Evolutionary conservation across 2,329 filamentous ascomycete species (phyloP).

Genomic region (Monilinia fructigena): DNA sequence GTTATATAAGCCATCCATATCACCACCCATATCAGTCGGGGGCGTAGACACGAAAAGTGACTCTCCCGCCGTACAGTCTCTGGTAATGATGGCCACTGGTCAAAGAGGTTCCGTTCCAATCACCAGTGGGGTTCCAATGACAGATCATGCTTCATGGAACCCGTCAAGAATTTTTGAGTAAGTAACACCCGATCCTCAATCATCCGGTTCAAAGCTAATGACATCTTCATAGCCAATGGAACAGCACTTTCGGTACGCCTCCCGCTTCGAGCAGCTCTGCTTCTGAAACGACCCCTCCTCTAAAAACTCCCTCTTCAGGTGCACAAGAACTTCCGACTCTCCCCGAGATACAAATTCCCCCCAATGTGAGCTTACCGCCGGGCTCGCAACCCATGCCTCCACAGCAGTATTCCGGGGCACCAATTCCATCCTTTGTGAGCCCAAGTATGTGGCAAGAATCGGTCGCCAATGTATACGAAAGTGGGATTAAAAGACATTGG

Average conservation of each 20-base stretch:
- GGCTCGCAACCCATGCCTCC: constrained; percentile 49
- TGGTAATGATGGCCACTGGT: constrained; percentile 67
- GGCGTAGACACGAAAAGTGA: constrained; percentile 73
- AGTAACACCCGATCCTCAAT: constrained; percentile 43
- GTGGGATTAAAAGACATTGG: constrained; percentile 62
- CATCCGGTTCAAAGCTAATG: constrained; percentile 33
- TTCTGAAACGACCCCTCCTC: constrained; percentile 41
- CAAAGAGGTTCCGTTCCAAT: constrained; percentile 49
- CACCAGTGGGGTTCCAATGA: constrained; percentile 41
- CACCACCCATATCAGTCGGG: constrained; percentile 74
- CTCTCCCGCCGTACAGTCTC: constrained; percentile 69
- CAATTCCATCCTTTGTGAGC: constrained; percentile 61
- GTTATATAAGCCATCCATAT: constrained; percentile 69
- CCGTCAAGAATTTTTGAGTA: constrained; percentile 88
- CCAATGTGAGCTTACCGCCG: constrained; percentile 47
- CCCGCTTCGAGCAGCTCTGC: constrained; percentile 39
- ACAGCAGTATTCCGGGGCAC: constrained; percentile 53
- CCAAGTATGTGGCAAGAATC: constrained; percentile 74
- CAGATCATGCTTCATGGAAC: constrained; percentile 73
- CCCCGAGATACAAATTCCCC: constrained; percentile 49
- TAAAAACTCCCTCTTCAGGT: constrained; percentile 41
- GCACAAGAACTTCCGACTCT: constrained; percentile 50
- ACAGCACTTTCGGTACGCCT: constrained; percentile 78
- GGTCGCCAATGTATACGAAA: constrained; percentile 67
- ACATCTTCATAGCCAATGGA: constrained; percentile 72